Percentiles rank a stretch among this genome's conserved stretches.
Conservation (phyloP, 2,329 filamentous ascomycete genomes). For the Fusarium sp. region DNA sequence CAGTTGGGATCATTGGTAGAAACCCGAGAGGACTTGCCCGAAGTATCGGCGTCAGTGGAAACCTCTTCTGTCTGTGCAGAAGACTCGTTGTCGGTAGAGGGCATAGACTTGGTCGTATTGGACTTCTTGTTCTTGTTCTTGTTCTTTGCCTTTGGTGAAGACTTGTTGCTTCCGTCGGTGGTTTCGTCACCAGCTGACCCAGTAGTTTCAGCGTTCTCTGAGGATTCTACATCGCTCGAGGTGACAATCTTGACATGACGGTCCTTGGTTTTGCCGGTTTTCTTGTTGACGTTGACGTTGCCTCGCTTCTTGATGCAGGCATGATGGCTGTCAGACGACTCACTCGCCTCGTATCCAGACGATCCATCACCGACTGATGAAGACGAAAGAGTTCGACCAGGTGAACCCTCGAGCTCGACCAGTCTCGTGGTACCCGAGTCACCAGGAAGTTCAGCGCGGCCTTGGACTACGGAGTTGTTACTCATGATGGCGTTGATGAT, state of each 20-base stretch:
- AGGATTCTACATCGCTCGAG: conserved; percentile 11
- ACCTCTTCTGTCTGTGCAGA: conserved; percentile 2
- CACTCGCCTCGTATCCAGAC: background rate
- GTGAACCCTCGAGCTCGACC: conserved; percentile 2
- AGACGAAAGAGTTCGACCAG: background rate
- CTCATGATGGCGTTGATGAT: conserved; percentile 15
- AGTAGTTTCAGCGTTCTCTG: conserved; percentile 1
- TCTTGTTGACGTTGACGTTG: background rate
- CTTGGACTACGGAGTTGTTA: conserved; percentile 1
- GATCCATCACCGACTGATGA: conserved; percentile 16
- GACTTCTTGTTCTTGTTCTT: conserved; percentile 23
- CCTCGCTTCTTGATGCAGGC: conserved; percentile 5
- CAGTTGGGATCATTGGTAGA: conserved; percentile 40
- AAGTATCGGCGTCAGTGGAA: conserved; percentile 14
- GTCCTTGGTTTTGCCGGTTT: background rate
- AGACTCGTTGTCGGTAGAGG: conserved; percentile 23
- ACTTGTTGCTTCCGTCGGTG: background rate
- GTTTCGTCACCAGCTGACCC: background rate
- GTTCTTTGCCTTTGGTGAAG: conserved; percentile 14
- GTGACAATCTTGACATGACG: conserved; percentile 9
- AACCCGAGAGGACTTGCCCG: conserved; percentile 10
- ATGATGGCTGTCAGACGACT: background rate
- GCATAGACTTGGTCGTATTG: conserved; percentile 1
- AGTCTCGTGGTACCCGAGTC: background rate
- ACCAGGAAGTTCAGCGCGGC: conserved; percentile 1